Conservation (phyloP, 78 protist species). For the Speleostelium caveatum region DNA sequence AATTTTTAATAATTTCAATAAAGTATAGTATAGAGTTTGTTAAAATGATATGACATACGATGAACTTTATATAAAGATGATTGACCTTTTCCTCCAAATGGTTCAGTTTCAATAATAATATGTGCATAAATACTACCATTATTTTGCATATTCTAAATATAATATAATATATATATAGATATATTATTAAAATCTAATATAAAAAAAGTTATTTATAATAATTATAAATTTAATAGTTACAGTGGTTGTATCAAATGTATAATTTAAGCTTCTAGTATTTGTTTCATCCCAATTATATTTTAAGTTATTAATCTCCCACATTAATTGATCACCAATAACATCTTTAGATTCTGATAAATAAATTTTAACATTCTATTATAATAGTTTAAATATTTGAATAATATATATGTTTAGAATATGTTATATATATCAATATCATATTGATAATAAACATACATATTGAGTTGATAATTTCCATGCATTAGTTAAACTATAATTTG, state of each 20-base stretch:
- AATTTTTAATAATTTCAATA: not conserved
- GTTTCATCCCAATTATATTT: constrained; percentile 24
- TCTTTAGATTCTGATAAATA: constrained; percentile 57
- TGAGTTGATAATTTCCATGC: not conserved
- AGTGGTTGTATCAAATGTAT: constrained; percentile 29
- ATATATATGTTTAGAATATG: not conserved
- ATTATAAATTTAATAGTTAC: not conserved
- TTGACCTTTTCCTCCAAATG: not conserved
- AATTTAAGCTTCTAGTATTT: constrained; percentile 11
- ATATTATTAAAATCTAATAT: too few relatives aligned
- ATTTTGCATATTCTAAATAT: constrained; percentile 35
- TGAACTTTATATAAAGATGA: constrained; percentile 33
- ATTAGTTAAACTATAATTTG: not conserved
- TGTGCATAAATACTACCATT: constrained; percentile 85
- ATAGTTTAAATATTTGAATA: not conserved
- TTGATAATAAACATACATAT: not conserved
- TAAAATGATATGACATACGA: constrained; percentile 19
- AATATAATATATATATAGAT: too few relatives aligned
- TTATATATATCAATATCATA: too few relatives aligned
- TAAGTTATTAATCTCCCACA: constrained; percentile 14
- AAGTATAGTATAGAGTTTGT: not conserved
- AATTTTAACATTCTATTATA: constrained; percentile 6
- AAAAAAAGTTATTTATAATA: too few relatives aligned
- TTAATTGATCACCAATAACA: constrained; percentile 45
- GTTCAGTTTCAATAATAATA: constrained; percentile 2